These are phyloP conservation scores for Helenozyma rhizophorensis DNA, from an alignment of 805 yeast genomes.

Conservation along the genomic window DNA sequence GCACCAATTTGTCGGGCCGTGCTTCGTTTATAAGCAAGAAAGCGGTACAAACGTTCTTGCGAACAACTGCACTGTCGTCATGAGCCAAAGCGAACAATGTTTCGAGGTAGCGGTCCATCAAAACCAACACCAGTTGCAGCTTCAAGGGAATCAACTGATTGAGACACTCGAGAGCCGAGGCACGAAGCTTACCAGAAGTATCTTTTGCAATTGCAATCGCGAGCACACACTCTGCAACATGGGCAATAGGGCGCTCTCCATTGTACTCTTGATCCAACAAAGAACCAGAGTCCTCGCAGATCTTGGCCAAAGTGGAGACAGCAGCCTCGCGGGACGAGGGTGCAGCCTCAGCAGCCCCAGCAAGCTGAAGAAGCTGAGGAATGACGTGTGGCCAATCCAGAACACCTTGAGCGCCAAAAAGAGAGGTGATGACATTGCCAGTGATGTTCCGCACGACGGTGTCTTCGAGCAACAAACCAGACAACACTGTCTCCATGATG, in stretches of 20 bases:
- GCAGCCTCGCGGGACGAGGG: constrained; percentile 61
- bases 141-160: constrained; percentile 71
- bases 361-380: constrained; percentile 62
- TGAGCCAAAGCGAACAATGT: constrained; percentile 67
- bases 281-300: constrained; percentile 82
- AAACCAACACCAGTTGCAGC: constrained; percentile 58
- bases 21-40: constrained; percentile 68
- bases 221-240: constrained; percentile 39
- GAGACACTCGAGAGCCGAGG: constrained; percentile 65
- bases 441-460: constrained; percentile 79
- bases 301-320: constrained; percentile 74
- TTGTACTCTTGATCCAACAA: constrained; percentile 61
- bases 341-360: constrained; percentile 11
- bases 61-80: constrained; percentile 54
- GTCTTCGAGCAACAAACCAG: constrained; percentile 53
- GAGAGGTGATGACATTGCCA: constrained; percentile 83
- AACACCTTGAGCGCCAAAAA: constrained; percentile 67
- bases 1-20: constrained; percentile 73
- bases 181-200: constrained; percentile 54
- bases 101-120: constrained; percentile 61
- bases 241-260: constrained; percentile 64
- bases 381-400: constrained; percentile 70
- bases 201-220: background rate
- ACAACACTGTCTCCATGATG: constrained; percentile 41
- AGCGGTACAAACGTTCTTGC: constrained; percentile 72